Base-by-base conservation (phyloP, 164 flowering plant species). In the Umbellularia californica region DNA sequence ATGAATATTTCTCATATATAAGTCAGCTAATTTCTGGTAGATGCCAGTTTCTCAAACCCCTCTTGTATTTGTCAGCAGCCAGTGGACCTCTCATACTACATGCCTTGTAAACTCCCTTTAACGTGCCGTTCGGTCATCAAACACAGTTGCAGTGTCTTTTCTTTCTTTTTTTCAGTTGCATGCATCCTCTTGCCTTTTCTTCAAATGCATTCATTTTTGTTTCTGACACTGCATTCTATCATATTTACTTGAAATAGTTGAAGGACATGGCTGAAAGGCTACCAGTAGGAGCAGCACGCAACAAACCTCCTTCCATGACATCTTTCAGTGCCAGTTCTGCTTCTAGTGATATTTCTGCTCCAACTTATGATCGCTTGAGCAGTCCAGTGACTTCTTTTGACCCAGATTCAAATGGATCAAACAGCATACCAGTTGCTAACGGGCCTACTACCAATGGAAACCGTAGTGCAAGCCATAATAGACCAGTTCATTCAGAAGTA, bases 261-360 rank as follows among this genome's bases (percentile, higher is more conserved):
- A 95, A 95, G 79, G 97, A 95, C 74, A 90, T 92, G 97, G 99
- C 98, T 70, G 98, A 92, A 80, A 89, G 90, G 80, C 80, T 95
- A 70, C 99, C 99, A 28, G 91, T 90, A 2, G 97, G 96, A 81
- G 86, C 94, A 47, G 82, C 88, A 3, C 85, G 90, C 71, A 89
- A 79, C 75, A 88, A 88, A 80, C 79, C 87, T 60, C 90, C 90
- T 75, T 67, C 92, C 30, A 75, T 83, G 35, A 72, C 84, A 70
- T 84, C 93, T 64, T 74, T 88, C 65, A 74, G 83, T 77, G 81
- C 88, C 72, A 84, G 77, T 82, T 89, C 85, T 72, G 67, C 76
- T 69, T 74, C 87, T 33, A 77, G 74, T 63, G 97, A 89, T 73
- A 69, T 82, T 55, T 77, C 90, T 69, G 77, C 68, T 77, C 76